Conservation (phyloP, 768 basidiomycete genomes). For the Wakefieldia striispora region DNA sequence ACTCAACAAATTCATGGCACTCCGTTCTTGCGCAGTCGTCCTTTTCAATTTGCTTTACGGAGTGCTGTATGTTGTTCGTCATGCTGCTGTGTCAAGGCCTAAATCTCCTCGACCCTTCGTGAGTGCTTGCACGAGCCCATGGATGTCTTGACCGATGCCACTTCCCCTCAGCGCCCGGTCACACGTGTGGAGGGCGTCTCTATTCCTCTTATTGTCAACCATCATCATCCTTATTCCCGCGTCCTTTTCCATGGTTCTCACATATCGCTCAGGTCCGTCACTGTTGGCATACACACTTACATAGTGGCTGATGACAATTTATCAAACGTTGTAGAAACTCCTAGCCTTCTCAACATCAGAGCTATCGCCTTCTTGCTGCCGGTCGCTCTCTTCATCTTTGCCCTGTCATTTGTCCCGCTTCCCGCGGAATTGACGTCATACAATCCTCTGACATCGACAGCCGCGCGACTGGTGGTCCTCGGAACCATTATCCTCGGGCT, state of each 20-base stretch:
- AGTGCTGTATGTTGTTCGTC: conserved; percentile 69
- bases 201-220: conserved; percentile 54
- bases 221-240: conserved; percentile 70
- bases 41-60: conserved; percentile 73
- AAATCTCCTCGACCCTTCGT: conserved; percentile 54
- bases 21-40: conserved; percentile 53
- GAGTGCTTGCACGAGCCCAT: conserved; percentile 24
- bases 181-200: conserved; percentile 66
- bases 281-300: not conserved
- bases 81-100: conserved; percentile 72
- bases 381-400: conserved; percentile 53
- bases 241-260: conserved; percentile 57
- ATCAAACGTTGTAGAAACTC: conserved; percentile 18
- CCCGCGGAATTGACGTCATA: conserved; percentile 46
- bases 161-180: conserved; percentile 50
- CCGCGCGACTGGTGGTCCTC: conserved; percentile 67
- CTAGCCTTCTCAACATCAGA: conserved; percentile 22
- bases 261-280: conserved; percentile 37
- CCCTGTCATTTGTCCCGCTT: conserved; percentile 66
- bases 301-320: not conserved
- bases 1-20: conserved; percentile 40
- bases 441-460: conserved; percentile 45
- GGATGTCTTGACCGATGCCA: not conserved
- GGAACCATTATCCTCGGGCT: conserved; percentile 79
- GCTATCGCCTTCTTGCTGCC: conserved; percentile 39